These are phyloP conservation scores for Pyrus betulifolia DNA, from an alignment of 306 rosid species.

Conservation along the genomic window DNA sequence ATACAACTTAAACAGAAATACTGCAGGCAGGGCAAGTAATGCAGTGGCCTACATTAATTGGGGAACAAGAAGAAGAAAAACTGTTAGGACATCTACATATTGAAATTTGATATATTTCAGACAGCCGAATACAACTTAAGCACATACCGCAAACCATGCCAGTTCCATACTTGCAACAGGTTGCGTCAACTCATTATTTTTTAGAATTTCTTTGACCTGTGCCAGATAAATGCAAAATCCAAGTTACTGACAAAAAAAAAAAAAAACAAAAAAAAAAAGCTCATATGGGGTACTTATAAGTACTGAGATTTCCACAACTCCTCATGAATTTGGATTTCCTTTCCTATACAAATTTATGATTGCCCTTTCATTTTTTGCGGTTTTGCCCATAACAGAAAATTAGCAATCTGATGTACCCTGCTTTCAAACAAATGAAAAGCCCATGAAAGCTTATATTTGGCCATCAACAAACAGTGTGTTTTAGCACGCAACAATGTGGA, in stretches of 20 bases:
- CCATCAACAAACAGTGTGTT: not conserved
- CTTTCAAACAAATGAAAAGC: no score
- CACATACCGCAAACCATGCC: slow-evolving; percentile 38
- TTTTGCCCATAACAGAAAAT: not conserved
- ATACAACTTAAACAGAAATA: slow-evolving; percentile 17
- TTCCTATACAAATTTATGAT: not conserved
- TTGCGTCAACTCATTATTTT: slow-evolving; percentile 21
- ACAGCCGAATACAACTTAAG: not conserved
- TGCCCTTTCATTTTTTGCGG: not conserved
- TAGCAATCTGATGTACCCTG: not conserved
- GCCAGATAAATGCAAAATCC: not conserved
- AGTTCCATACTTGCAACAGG: slow-evolving; percentile 28
- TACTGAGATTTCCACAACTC: not conserved
- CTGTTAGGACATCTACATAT: not conserved
- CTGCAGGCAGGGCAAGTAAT: slow-evolving; percentile 29
- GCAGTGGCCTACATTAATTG: slow-evolving; percentile 25
- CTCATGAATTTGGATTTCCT: not conserved
- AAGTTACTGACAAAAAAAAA: no score
- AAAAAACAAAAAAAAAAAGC: no score
- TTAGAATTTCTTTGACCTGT: slow-evolving; percentile 34
- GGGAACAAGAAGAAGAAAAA: not conserved
- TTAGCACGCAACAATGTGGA: not conserved
- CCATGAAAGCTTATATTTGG: not conserved
- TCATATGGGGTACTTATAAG: not conserved
- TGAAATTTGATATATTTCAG: not conserved